Base-by-base conservation (phyloP, 2,329 filamentous ascomycete genomes). In the Sarocladiaceae sp. region DNA sequence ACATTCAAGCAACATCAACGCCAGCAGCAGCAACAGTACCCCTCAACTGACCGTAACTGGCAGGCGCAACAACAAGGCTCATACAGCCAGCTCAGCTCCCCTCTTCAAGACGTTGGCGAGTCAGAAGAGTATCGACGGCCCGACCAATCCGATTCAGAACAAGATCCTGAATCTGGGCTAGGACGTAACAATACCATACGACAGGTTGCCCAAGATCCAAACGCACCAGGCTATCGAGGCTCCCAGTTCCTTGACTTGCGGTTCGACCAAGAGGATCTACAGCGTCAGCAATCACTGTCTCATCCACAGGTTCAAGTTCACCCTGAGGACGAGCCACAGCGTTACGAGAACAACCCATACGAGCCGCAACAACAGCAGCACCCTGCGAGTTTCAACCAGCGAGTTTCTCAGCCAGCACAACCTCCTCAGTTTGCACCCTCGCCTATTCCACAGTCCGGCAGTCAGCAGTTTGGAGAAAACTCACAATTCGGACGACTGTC, bases 131-230 rank as follows among this genome's bases (percentile, higher is more conserved):
- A 64, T 37, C 55, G 58, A 43, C 51, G 57, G 47, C 53, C 61
- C 50, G 61, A 58, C 4, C 21, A 23, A 52, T 62, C 66, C 62
- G 66, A 68, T 63, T 60, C 63, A 51, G 59, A 41, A 65, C 61
- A 63, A 51, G 58, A 65, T 43, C 51, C 59, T 44, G 58, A 61
- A 62, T 19, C 29, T 9, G 26, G 24, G 23, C 20, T 40, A 20
- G 37, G 21, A 26, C 43, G 51, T 56, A 52, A 62, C 39, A 66
- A 62, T 49, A 70, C 68, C 19, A 70, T 76, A 50, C 73, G 72
- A 47, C 68, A 70, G 48, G 65, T 75, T n/a, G 64, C 45, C 55
- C 64, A 45, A 70, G 73, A 72, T 20, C 56, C 58, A n/a, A 16
- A 41, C 19, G 19, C 11, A 16, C 15, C 37, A 9, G 37, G 23